Evolutionary conservation across 2,329 filamentous ascomycete species (phyloP), one percentile per base, ranked within the genome.

Genomic region (Diatrype stigma): DNA sequence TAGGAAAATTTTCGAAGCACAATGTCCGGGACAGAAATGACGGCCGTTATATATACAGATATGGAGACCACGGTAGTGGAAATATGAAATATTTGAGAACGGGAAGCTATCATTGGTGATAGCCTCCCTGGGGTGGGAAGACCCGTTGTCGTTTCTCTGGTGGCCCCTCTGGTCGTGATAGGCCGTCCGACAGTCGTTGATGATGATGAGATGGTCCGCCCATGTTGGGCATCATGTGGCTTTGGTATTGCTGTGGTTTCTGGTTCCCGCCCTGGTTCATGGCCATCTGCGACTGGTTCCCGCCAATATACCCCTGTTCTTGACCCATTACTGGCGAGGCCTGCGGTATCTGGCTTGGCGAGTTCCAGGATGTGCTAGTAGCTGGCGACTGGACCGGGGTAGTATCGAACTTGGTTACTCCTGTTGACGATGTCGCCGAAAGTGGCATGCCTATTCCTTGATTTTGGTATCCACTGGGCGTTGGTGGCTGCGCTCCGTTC

Each of bases 351-450:
- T 79, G 77, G 22, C 73, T 71, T 0, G 79, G 78, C 11, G 78
- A 81, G 69, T 70, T 74, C 78, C 68, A 80, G 49, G 66, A 77
- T 50, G 66, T 67, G 37, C 70, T 72, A 32, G 74, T 75, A 10
- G 75, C 70, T 3, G 79, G 76, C 2, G 79, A 80, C 50, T 79
- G 77, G 51, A 80, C 77, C n/a, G 78, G 78, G 2, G 78, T 76
- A 47, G 80, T 76, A 52, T 76, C 73, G 52, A 81, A 81, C 59
- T 83, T 83, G 49, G 73, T 67, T 22, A 67, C 63, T 7, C 63
- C 63, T 55, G 53, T 63, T 17, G 63, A 62, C 8, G 64, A 65
- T 7, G 61, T 57, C 49, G 65, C 66, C 23, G 63, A 63, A 47
- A 66, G 57, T 28, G 63, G 65, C 58, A 67, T 63, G 42, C 59